phyloP scores from a whole-genome alignment of 495 filamentous ascomycete genomes.

The Podospora conica region DNA sequence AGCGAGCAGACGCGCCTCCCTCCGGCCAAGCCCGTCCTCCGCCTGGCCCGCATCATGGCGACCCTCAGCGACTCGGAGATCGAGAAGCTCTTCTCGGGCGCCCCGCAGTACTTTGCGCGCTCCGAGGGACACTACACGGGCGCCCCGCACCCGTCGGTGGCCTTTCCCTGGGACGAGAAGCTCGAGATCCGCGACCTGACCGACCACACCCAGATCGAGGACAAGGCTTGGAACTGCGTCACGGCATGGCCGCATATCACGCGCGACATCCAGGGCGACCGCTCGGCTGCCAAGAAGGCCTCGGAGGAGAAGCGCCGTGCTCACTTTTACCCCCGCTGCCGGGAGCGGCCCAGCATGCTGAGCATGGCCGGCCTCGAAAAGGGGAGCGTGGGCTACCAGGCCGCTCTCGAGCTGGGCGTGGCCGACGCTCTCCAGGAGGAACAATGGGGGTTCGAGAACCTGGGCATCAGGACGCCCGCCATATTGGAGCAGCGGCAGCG shows the following conservation, averaged over 20 bases:
- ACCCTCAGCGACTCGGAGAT: conserved; percentile 56
- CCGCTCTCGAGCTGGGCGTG: conserved; percentile 62
- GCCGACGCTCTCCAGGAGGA: conserved; percentile 55
- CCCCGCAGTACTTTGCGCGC: conserved; percentile 63
- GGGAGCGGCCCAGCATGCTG: conserved; percentile 67
- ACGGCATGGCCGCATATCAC: conserved; percentile 48
- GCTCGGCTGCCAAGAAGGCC: conserved; percentile 28
- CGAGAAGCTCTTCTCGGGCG: conserved; percentile 68
- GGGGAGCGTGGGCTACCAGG: conserved; percentile 68
- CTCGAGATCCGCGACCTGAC: conserved; percentile 55
- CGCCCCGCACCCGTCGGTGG: conserved; percentile 56
- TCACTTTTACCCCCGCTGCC: conserved; percentile 52
- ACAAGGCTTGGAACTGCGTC: conserved; percentile 48
- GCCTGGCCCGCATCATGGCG: conserved; percentile 48
- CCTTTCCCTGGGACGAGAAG: conserved; percentile 65
- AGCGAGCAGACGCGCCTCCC: conserved; percentile 37
- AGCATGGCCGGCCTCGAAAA: conserved; percentile 65
- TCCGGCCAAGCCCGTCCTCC: conserved; percentile 37
- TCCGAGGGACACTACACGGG: conserved; percentile 49
- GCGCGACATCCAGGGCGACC: conserved; percentile 36
- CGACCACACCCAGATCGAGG: conserved; percentile 53
- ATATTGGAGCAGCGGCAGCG: conserved; percentile 44
- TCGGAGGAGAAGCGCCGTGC: conserved; percentile 41
- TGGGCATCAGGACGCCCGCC: conserved; percentile 35
- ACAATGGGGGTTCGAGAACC: conserved; percentile 42